Percentiles rank a stretch among this genome's conserved stretches.
phyloP scores from a whole-genome alignment of 805 yeast species.

The Saturnispora sekii region DNA sequence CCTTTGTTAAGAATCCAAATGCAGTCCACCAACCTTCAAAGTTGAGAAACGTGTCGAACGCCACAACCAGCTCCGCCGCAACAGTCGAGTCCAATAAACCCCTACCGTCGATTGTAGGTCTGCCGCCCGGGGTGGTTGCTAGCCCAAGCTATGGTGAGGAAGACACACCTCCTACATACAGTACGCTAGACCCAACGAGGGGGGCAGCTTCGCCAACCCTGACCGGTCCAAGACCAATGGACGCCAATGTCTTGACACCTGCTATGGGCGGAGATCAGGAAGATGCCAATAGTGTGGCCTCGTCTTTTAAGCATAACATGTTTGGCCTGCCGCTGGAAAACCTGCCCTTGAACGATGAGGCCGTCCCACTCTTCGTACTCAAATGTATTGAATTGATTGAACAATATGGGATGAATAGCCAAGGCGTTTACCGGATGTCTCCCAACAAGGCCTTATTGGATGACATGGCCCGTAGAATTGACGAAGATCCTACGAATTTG shows the following conservation, averaged over 20 bases:
- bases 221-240: conserved; percentile 20
- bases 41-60: conserved; percentile 5
- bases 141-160: neutral
- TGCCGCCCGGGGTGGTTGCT: conserved; percentile 7
- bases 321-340: conserved; percentile 83
- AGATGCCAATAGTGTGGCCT: conserved; percentile 12
- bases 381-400: conserved; percentile 85
- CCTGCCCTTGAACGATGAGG: conserved; percentile 75
- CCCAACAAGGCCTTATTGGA: conserved; percentile 72
- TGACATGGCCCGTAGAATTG: conserved; percentile 61
- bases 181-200: conserved; percentile 21
- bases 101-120: neutral
- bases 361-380: conserved; percentile 84
- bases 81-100: conserved; percentile 7
- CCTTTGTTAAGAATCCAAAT: neutral
- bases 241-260: neutral
- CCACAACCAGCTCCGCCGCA: neutral
- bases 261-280: neutral
- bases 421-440: conserved; percentile 82
- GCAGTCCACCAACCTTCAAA: conserved; percentile 6
- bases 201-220: conserved; percentile 8
- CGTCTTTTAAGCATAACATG: conserved; percentile 26
- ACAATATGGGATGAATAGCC: conserved; percentile 70
- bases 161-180: conserved; percentile 9
- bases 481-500: conserved; percentile 61